Evolutionary conservation across 352 stramenopile genomes (phyloP).

Genomic region (Globisporangium paroecandrum): DNA sequence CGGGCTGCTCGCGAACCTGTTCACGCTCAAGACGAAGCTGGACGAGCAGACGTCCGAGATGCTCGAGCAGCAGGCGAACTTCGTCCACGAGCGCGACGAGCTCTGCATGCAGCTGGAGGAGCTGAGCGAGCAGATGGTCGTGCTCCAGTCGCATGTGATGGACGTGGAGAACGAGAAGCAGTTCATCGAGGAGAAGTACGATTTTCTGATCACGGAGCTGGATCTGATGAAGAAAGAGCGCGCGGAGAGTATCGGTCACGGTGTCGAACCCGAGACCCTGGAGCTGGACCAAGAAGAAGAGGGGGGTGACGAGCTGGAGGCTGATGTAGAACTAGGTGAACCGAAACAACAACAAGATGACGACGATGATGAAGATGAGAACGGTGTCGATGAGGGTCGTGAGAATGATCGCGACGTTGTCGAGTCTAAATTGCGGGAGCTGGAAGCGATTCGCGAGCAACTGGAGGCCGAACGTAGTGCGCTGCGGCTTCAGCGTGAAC

Average conservation of each 20-base stretch:
- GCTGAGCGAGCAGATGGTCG: slow-evolving; percentile 11
- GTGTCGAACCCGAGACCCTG: neutral
- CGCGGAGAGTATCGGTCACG: neutral
- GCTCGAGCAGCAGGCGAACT: slow-evolving; percentile 21
- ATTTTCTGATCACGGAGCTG: slow-evolving; percentile 29
- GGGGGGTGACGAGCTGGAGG: neutral
- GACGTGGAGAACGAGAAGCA: slow-evolving; percentile 33
- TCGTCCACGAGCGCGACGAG: slow-evolving; percentile 19
- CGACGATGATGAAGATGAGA: neutral
- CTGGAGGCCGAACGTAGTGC: slow-evolving; percentile 10
- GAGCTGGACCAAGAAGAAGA: neutral
- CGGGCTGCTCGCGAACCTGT: slow-evolving; percentile 26
- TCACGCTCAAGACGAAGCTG: slow-evolving; percentile 20
- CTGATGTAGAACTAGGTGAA: neutral
- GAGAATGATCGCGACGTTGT: neutral
- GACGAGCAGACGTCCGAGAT: slow-evolving; percentile 17
- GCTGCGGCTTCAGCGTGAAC: neutral
- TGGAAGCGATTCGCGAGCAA: slow-evolving; percentile 15
- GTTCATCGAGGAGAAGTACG: slow-evolving; percentile 35
- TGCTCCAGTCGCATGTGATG: slow-evolving; percentile 8
- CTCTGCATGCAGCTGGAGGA: slow-evolving; percentile 20
- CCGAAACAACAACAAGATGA: neutral
- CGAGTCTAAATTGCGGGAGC: slow-evolving; percentile 10
- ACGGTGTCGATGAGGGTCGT: neutral
- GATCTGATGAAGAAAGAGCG: slow-evolving; percentile 28